Conservation (phyloP, 2,329 filamentous ascomycete genomes). For the Fusarium solani-melongenae region DNA sequence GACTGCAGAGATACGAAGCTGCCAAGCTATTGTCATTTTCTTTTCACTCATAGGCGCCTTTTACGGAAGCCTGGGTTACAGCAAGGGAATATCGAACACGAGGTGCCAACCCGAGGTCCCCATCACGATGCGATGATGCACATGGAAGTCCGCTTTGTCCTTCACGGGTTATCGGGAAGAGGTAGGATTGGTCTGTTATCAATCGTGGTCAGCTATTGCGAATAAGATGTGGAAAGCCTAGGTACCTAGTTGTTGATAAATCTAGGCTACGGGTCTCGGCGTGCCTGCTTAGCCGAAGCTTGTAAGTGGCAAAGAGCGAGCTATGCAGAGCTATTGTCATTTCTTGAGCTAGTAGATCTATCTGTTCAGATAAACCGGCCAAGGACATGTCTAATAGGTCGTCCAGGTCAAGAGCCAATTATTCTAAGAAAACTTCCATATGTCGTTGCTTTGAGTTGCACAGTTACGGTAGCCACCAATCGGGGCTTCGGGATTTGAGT, state of each 20-base stretch:
- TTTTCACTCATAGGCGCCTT: not conserved
- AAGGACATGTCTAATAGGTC: not conserved
- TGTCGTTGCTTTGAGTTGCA: not conserved
- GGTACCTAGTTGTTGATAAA: not conserved
- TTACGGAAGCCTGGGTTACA: not conserved
- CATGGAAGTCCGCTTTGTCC: not conserved
- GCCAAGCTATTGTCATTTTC: slow-evolving; percentile 1
- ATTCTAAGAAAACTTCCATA: not conserved
- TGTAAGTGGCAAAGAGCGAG: not conserved
- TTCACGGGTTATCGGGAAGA: not conserved
- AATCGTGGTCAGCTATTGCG: not conserved
- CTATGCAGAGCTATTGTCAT: not conserved
- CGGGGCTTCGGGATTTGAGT: not conserved
- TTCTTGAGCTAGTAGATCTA: not conserved
- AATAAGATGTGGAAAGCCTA: not conserved
- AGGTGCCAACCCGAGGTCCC: not conserved
- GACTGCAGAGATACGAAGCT: not conserved
- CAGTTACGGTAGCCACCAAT: not conserved
- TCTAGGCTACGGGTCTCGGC: not conserved
- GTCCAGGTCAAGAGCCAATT: not conserved
- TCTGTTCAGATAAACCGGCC: not conserved
- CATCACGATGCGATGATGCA: not conserved
- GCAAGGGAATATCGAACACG: slow-evolving; percentile 3
- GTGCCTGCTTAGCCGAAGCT: not conserved
- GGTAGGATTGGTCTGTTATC: slow-evolving; percentile 3